These are phyloP conservation scores for Beauveria scarabaeidicola DNA, from an alignment of 2,329 filamentous ascomycete species.

Conservation along the genomic window DNA sequence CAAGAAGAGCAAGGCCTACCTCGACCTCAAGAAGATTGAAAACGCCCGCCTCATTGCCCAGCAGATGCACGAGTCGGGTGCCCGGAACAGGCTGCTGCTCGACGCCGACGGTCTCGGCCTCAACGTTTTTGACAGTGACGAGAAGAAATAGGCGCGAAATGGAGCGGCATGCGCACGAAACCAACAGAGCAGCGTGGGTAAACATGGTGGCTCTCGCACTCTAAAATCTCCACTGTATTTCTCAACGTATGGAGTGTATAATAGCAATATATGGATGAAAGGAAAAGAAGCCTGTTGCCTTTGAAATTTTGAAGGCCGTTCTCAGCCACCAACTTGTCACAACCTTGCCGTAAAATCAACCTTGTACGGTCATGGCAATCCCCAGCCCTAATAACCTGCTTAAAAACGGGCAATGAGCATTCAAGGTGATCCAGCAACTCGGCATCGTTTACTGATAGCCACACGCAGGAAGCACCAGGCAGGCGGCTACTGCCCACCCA, in stretches of 20 bases:
- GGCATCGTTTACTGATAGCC: background rate
- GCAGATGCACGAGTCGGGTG: constrained; percentile 75
- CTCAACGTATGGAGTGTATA: constrained; percentile 17
- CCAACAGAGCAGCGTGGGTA: background rate
- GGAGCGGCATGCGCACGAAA: background rate
- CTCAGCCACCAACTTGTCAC: background rate
- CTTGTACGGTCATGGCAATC: background rate
- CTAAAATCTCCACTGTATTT: constrained; percentile 30
- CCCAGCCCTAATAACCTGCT: too few relatives aligned
- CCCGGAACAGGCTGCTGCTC: constrained; percentile 88
- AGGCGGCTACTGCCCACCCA: background rate
- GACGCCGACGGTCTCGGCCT: constrained; percentile 85
- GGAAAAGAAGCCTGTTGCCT: background rate
- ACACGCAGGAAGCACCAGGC: background rate
- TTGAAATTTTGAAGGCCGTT: background rate
- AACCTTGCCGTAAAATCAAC: background rate
- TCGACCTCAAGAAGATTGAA: constrained; percentile 96
- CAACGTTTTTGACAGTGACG: constrained; percentile 61
- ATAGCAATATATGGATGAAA: constrained; percentile 11
- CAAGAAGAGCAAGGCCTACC: constrained; percentile 97
- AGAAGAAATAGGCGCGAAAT: constrained; percentile 33
- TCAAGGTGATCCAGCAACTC: background rate
- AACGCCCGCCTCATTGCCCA: constrained; percentile 85
- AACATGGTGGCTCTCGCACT: background rate
- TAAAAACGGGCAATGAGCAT: too few relatives aligned